These are phyloP conservation scores for Plasmodium vivax DNA, from an alignment of 169 alveolate species.

Conservation along the genomic window DNA sequence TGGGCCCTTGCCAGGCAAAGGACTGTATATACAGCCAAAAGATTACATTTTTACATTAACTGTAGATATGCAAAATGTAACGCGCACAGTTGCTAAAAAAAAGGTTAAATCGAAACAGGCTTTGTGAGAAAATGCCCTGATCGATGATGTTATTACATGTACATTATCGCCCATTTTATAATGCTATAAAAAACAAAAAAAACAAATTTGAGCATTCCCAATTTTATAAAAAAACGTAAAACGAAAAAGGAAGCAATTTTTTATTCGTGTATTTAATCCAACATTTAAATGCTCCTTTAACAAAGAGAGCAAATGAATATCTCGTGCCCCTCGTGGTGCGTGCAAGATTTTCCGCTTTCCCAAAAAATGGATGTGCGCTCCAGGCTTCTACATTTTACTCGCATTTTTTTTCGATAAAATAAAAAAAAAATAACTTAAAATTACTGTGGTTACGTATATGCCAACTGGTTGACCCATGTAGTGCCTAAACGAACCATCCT, in stretches of 20 bases:
- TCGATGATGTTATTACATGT: background rate
- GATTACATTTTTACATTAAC: background rate
- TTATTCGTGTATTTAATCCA: background rate
- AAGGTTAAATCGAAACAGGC: background rate
- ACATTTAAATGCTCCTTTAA: background rate
- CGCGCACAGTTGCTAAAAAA: background rate
- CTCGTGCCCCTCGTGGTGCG: background rate
- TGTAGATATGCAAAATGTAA: background rate
- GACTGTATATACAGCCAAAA: background rate
- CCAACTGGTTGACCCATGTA: background rate
- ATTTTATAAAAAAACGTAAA: background rate
- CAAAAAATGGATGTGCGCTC: background rate
- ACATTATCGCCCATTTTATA: background rate
- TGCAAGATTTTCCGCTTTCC: background rate
- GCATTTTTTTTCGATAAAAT: background rate
- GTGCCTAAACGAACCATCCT: background rate
- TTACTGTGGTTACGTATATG: background rate
- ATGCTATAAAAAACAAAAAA: background rate
- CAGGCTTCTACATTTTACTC: background rate
- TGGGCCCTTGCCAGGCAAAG: background rate
- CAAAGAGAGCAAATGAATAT: background rate
- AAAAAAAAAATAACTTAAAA: background rate
- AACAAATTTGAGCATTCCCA: background rate
- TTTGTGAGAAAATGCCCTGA: background rate
- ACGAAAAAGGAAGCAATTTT: background rate